Percentiles rank a stretch among this genome's conserved stretches.
phyloP scores from a whole-genome alignment of 495 filamentous ascomycete genomes.

The Rhypophila decipiens region DNA sequence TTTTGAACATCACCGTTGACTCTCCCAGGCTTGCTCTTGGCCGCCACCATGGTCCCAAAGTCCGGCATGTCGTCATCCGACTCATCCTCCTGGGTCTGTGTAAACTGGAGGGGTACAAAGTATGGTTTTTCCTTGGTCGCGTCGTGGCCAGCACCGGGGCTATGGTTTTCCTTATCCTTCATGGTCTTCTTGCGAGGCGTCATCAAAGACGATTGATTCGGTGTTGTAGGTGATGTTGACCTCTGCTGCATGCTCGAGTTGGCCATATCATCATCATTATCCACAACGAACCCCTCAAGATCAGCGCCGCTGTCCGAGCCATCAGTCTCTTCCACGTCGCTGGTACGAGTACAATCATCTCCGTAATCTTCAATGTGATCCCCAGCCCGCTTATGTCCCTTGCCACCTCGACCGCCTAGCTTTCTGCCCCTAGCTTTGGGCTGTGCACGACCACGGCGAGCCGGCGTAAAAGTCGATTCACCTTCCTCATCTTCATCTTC shows the following conservation, averaged over 20 bases:
- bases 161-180: neutral
- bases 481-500: constrained; percentile 10
- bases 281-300: constrained; percentile 38
- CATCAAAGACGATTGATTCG: constrained; percentile 10
- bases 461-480: neutral
- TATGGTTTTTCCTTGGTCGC: constrained; percentile 15
- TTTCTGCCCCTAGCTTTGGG: constrained; percentile 5
- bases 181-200: neutral
- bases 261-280: constrained; percentile 35
- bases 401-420: constrained; percentile 8
- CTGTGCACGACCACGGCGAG: neutral
- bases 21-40: constrained; percentile 6
- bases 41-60: constrained; percentile 26
- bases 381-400: constrained; percentile 11
- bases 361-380: constrained; percentile 38
- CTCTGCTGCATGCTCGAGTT: constrained; percentile 28
- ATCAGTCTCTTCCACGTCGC: constrained; percentile 38
- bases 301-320: constrained; percentile 42
- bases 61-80: constrained; percentile 33
- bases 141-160: neutral
- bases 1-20: constrained; percentile 6
- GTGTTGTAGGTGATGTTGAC: constrained; percentile 28
- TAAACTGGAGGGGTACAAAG: constrained; percentile 26
- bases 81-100: constrained; percentile 23
- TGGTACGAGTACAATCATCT: constrained; percentile 43